Conservation (phyloP, 129 eudicot species). For the Flaveria brownii region DNA sequence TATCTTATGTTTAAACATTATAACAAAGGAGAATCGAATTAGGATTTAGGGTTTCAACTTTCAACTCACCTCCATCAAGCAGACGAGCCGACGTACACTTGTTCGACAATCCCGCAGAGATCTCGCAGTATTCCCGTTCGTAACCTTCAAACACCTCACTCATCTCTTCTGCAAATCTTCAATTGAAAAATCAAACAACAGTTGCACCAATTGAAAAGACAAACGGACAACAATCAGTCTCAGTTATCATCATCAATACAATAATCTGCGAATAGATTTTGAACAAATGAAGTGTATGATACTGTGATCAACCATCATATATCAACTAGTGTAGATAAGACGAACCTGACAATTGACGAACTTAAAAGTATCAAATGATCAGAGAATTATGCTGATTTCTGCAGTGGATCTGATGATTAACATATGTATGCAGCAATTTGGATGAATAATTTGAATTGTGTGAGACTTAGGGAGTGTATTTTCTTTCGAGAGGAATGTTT, state of each 20-base stretch:
- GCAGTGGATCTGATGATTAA: slow-evolving; percentile 15
- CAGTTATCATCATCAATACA: not conserved
- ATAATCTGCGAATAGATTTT: slow-evolving; percentile 11
- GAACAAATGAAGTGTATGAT: not conserved
- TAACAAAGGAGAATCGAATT: too few relatives aligned
- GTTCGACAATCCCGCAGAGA: slow-evolving; percentile 59
- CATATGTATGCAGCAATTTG: not conserved
- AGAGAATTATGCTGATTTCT: slow-evolving; percentile 4
- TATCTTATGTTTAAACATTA: too few relatives aligned
- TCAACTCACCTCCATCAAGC: slow-evolving; percentile 49
- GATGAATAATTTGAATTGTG: slow-evolving; percentile 15
- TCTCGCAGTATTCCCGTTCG: slow-evolving; percentile 74
- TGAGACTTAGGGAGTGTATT: not conserved
- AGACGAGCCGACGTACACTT: slow-evolving; percentile 57
- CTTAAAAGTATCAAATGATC: slow-evolving; percentile 2
- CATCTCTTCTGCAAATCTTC: slow-evolving; percentile 35
- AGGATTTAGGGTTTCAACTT: too few relatives aligned
- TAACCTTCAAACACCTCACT: slow-evolving; percentile 64
- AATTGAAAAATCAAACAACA: slow-evolving; percentile 1
- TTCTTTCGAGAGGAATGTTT: not conserved
- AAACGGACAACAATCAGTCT: slow-evolving; percentile 8
- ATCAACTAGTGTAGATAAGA: not conserved
- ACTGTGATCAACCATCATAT: not conserved
- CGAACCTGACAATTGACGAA: slow-evolving; percentile 28
- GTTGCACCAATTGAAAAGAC: slow-evolving; percentile 16